A percentile compares a stretch with the other conserved stretches of the same genome.
phyloP scores from a whole-genome alignment of 2,329 filamentous ascomycete species.

The Xylaria digitata region DNA sequence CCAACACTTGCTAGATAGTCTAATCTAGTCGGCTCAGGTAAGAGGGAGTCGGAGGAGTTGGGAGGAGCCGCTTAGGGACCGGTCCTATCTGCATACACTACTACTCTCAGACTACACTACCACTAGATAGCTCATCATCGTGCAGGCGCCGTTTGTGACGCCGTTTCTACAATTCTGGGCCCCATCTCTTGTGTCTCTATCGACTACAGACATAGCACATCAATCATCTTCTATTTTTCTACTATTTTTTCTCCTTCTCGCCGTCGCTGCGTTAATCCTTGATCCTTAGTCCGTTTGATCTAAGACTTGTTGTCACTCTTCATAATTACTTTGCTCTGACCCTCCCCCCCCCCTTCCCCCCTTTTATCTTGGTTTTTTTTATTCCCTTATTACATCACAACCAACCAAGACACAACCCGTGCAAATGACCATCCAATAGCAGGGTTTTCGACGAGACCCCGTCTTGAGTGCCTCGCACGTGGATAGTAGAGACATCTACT shows the following conservation, averaged over 20 bases:
- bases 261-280: background rate
- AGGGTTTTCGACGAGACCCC: conserved; percentile 26
- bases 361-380: no score
- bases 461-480: conserved; percentile 32
- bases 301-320: background rate
- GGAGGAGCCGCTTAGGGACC: conserved; percentile 28
- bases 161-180: conserved; percentile 12
- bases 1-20: conserved; percentile 1
- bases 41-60: conserved; percentile 22
- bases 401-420: conserved; percentile 3
- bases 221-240: no score
- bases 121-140: conserved; percentile 31
- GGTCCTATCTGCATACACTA: conserved; percentile 14
- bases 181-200: background rate
- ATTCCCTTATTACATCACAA: conserved; percentile 1
- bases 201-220: no score
- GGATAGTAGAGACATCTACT: conserved; percentile 31
- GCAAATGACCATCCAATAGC: conserved; percentile 32
- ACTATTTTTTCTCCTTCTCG: background rate
- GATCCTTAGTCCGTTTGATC: background rate
- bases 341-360: background rate
- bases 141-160: conserved; percentile 20
- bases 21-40: conserved; percentile 15
- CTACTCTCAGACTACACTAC: no score
- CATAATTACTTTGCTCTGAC: background rate